Evolutionary conservation across 2,329 filamentous ascomycete species (phyloP), one percentile per base, ranked within the genome.

Genomic region (Neophaeococcomyces aloes): DNA sequence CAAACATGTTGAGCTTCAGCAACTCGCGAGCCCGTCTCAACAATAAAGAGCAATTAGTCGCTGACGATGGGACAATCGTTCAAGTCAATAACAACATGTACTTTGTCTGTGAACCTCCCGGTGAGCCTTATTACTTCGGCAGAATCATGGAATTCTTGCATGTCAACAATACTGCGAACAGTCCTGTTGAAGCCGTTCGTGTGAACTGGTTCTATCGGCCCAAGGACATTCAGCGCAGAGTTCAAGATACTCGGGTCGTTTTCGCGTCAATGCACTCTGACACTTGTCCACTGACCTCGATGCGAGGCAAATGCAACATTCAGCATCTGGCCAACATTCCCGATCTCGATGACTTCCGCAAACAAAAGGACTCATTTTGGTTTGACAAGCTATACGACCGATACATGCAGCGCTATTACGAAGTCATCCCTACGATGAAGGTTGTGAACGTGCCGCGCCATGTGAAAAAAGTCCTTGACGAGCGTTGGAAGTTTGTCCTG

Each of bases 181-280:
- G 79, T 47, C 81, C 83, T 1, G 79, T 98, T 51, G 89, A 95
- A 60, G 79, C 86, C 32, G 66, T 98, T 57, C 82, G 88, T 54
- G 84, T 96, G 59, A 98, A 98, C 67, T 98, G 91, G 91, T 95
- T 89, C 65, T 96, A 96, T 64, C 80, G 91, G 31, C 89, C 91
- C 45, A 87, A 91, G 64, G 91, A 98, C 66, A 94, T 96, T 59
- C 85, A 86, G 54, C 85, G 88, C 55, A 91, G 88, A 67, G 82
- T 85, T 55, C 82, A 84, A 61, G 91, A 98, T 70, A 89, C 85
- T 47, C 83, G 91, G 49, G 73, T 89, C 57, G 79, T 98, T 41
- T 95, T 89, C 65, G 89, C 87, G 50, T 94, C 91, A 23, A 98
- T 98, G 91, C 91, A 98, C 65, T 96, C 91, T 19, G 91, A 98